Base-by-base conservation (phyloP, 192 early-diverging fungal species). In the Podila horticola region DNA sequence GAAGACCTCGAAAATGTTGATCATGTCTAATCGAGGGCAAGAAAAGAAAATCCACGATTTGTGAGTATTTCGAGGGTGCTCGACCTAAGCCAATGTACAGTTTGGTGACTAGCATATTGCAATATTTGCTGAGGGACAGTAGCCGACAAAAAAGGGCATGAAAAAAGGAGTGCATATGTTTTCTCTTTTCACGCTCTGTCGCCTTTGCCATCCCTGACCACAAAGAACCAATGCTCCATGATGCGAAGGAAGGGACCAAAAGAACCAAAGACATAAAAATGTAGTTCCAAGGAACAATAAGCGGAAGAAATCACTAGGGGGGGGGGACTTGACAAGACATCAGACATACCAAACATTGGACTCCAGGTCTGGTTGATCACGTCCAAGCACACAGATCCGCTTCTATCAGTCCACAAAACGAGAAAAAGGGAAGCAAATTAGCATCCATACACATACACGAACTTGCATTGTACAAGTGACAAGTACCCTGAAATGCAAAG, bases 311-410 rank as follows among this genome's bases (percentile, higher is more conserved):
- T 20, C 26, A 29, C 19, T 62, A 10, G 1, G 31, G 11, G 33
- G n/a, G 55, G 2, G 3, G 26, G n/a, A 17, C n/a, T n/a, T n/a
- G n/a, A n/a, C 20, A 11, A 6, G 45, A 7, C 5, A 55, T 10
- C 36, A 38, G 51, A 51, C 64, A 59, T 86, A 96, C 94, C 96
- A 89, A 98, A 99, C 97, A 99, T 98, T 62, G 98, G 98, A 68
- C 93, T 95, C 98, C 98, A 99, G 12, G 97, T 98, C 82, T 99
- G 98, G 85, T 99, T 99, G 84, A 99, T 99, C 24, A 99, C 98
- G 84, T 99, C 98, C 74, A 99, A 86, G 82, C 98, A 99, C 31
- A 99, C 98, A 1, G 97, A 98, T 28, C 98, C 98, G 79, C 96
- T 97, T 83, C 94, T 95, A 84, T 30, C 2, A 19, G 19, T 61